These are phyloP conservation scores for Penicillium crystallinum DNA, from an alignment of 495 filamentous ascomycete species.

Conservation along the genomic window DNA sequence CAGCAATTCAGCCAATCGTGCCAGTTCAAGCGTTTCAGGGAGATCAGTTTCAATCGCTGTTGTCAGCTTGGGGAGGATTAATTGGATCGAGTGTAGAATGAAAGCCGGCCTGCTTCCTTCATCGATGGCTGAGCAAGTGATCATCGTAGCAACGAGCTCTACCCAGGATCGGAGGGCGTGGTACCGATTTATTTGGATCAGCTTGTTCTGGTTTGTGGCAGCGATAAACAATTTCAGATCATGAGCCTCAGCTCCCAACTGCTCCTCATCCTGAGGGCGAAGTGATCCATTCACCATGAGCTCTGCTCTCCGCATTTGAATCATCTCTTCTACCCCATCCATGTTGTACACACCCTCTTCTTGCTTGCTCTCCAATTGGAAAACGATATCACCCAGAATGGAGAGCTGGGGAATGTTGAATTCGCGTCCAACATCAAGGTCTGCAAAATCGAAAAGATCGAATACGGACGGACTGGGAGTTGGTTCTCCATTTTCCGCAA, in stretches of 20 bases:
- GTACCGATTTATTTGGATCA: conserved; percentile 54
- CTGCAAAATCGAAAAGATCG: conserved; percentile 88
- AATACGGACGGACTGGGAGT: conserved; percentile 68
- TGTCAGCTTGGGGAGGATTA: conserved; percentile 82
- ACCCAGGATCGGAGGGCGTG: conserved; percentile 72
- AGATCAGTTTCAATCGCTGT: conserved; percentile 58
- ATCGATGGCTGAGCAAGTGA: conserved; percentile 71
- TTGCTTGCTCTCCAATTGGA: conserved; percentile 54
- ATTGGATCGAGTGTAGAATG: conserved; percentile 75
- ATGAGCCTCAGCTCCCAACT: conserved; percentile 54
- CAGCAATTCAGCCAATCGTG: conserved; percentile 68
- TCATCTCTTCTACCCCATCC: conserved; percentile 56
- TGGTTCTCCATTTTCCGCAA: conserved; percentile 55
- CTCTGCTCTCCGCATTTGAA: conserved; percentile 49
- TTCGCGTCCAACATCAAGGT: conserved; percentile 55
- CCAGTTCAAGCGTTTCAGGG: conserved; percentile 64
- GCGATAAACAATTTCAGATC: conserved; percentile 51
- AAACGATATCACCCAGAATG: conserved; percentile 56
- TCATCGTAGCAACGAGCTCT: conserved; percentile 71
- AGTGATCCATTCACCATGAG: conserved; percentile 44
- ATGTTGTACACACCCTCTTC: conserved; percentile 54
- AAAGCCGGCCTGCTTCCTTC: conserved; percentile 62
- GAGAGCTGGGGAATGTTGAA: conserved; percentile 43
- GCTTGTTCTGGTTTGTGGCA: conserved; percentile 64
- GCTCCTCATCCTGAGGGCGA: conserved; percentile 52